Base-by-base conservation (phyloP, 2,329 filamentous ascomycete genomes). In the Pseudocercospora cruenta region DNA sequence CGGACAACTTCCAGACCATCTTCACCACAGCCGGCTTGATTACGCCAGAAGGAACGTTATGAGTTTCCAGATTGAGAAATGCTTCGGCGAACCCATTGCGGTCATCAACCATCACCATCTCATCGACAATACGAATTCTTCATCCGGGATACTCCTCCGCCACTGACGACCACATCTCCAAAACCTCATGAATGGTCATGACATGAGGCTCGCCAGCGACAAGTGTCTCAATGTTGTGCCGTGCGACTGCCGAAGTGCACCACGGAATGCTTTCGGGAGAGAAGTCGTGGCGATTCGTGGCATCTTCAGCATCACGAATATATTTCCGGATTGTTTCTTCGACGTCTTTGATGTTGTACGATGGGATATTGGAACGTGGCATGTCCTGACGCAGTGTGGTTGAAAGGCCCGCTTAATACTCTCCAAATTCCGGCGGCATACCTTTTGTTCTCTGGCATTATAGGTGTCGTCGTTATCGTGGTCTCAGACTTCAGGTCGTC, bases 211-310 rank as follows among this genome's bases (percentile, higher is more conserved):
- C 22, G 21, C 51, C 51, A 8, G 16, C 24, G 22, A 54, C 22
- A n/a, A 31, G 51, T n/a, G 22, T 26, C 24, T 54, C 51, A 9
- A 54, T 54, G 51, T 54, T 28, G 51, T 54, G 51, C 16, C 24
- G 21, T 8, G 51, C 24, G 24, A 54, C 51, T n/a, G 51, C 51
- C 10, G 51, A 1, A 14, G 51, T 54, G 51, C 51, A 26, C 51
- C 51, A 31, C 21, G 51, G 51, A 24, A 54, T 54, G 51, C 51
- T 54, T 12, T 24, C 7, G 8, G 51, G 51, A n/a, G 51, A 54
- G 51, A 54, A 54, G 14, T 54, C 51, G 51, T 54, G 51, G 9
- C 51, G 51, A n/a, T 54, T 54, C 8, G 51, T 54, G 21, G 51
- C 51, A 28, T 28, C 51, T 28, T 54, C 51, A n/a, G 51, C 51